These are phyloP conservation scores for Nakazawaea pomicola DNA, from an alignment of 805 yeast species.

Conservation along the genomic window DNA sequence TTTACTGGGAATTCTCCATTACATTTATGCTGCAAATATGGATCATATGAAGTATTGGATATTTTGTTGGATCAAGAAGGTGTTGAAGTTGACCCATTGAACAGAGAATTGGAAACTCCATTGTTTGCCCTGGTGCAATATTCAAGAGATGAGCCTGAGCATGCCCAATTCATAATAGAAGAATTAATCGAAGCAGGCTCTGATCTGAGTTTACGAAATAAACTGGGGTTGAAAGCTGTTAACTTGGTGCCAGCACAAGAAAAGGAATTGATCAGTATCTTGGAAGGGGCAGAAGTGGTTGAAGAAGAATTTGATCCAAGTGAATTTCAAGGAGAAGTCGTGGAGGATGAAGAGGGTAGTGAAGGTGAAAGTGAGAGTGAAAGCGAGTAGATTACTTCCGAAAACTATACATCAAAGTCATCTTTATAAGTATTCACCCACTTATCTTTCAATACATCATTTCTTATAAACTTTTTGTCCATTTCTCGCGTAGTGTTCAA, in stretches of 20 bases:
- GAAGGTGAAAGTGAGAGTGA: slow-evolving; percentile 30
- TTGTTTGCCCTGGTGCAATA: slow-evolving; percentile 81
- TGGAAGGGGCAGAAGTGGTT: slow-evolving; percentile 75
- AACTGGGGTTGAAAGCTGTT: slow-evolving; percentile 66
- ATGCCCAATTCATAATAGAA: slow-evolving; percentile 72
- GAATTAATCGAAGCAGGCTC: slow-evolving; percentile 89
- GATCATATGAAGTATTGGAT: slow-evolving; percentile 85
- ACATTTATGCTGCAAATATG: slow-evolving; percentile 77
- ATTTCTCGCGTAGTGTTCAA: not conserved
- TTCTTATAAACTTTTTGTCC: slow-evolving; percentile 9
- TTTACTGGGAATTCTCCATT: slow-evolving; percentile 77
- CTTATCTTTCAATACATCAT: not conserved
- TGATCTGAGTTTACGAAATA: slow-evolving; percentile 62
- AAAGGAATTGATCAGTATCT: slow-evolving; percentile 50
- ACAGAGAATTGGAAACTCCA: slow-evolving; percentile 82
- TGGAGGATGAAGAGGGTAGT: slow-evolving; percentile 22
- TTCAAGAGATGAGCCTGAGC: slow-evolving; percentile 75
- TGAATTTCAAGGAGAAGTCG: slow-evolving; percentile 21
- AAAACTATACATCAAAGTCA: slow-evolving; percentile 28
- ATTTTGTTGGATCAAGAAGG: slow-evolving; percentile 80
- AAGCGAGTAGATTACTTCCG: slow-evolving; percentile 24
- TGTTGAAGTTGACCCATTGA: slow-evolving; percentile 81
- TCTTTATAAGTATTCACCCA: slow-evolving; percentile 25
- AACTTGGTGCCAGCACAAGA: slow-evolving; percentile 49
- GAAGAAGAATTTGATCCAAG: slow-evolving; percentile 26